Base-by-base conservation (phyloP, 129 eudicot genomes). In the Flaveria sonorensis region DNA sequence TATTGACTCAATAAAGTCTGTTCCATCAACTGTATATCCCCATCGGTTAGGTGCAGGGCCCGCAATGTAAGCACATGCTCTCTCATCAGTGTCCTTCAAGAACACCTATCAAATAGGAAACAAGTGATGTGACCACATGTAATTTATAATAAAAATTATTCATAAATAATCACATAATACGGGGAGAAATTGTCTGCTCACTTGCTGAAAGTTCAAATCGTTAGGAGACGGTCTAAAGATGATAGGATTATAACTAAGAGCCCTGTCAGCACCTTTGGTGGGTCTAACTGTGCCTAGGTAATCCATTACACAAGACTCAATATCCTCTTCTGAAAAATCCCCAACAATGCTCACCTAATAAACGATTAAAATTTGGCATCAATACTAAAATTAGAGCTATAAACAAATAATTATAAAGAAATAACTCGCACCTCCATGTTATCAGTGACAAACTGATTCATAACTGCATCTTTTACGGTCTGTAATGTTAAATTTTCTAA, bases 41-140 rank as follows among this genome's bases (percentile, higher is more conserved):
- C 99, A 95, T 32, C 99, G 92, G 64, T 91, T 95, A n/a, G 99
- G 99, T 18, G 99, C 96, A 81, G 99, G 97, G 53, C 99, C 99
- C 4, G 99, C 99, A 67, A 95, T 91, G 77, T 91, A 95, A 15
- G 99, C 99, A 83, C 99, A 91, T 36, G 99, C 99, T 85, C 99
- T 84, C 89, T 95, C 99, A 81, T 95, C 99, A 32, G 99, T 95
- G 77, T 95, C 99, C 85, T 95, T 91, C 72, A 95, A 76, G 73
- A 89, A 88, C 81, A 95, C 97, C 99, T 95, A 85, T 26, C 60
- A 78, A 73, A 51, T 47, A 74, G 18, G 61, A 20, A 81, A 72
- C 28, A 70, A 21, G 42, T 19, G 10, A 72, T 47, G 65, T 77
- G 70, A 55, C 64, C 48, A 16, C 53, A 30, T 46, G 39, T 26